These are phyloP conservation scores for Claviceps fusiformis DNA, from an alignment of 2,329 filamentous ascomycete genomes.

Conservation along the genomic window DNA sequence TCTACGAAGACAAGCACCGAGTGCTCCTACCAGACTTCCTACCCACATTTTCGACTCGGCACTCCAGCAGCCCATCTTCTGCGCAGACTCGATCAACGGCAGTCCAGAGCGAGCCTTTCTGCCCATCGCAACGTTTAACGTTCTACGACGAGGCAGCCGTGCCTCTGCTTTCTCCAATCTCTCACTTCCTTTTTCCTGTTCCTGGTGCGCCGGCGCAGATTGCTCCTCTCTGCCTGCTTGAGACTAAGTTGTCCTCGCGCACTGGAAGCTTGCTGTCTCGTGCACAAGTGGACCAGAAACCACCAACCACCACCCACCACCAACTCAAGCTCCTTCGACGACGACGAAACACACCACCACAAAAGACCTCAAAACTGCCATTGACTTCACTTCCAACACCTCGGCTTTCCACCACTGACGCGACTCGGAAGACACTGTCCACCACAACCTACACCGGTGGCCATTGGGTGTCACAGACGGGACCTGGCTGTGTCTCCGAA, in stretches of 20 bases:
- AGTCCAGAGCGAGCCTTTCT: neutral
- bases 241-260: neutral
- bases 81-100: neutral
- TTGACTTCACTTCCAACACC: neutral
- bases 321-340: no score
- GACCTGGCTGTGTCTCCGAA: neutral
- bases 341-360: neutral
- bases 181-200: no score
- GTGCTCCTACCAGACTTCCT: neutral
- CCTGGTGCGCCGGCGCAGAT: no score
- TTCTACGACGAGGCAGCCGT: no score
- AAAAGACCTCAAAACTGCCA: neutral
- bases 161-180: no score
- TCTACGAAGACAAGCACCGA: no score
- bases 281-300: neutral
- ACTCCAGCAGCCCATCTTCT: neutral
- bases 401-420: neutral
- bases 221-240: neutral
- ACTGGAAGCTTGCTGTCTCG: neutral
- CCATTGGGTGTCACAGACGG: neutral
- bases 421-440: neutral
- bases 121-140: no score
- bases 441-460: neutral
- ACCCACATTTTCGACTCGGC: neutral
- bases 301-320: neutral